Evolutionary conservation across 2,329 filamentous ascomycete species (phyloP), one percentile per base, ranked within the genome.

Genomic region (Penicillium sclerotigenum): DNA sequence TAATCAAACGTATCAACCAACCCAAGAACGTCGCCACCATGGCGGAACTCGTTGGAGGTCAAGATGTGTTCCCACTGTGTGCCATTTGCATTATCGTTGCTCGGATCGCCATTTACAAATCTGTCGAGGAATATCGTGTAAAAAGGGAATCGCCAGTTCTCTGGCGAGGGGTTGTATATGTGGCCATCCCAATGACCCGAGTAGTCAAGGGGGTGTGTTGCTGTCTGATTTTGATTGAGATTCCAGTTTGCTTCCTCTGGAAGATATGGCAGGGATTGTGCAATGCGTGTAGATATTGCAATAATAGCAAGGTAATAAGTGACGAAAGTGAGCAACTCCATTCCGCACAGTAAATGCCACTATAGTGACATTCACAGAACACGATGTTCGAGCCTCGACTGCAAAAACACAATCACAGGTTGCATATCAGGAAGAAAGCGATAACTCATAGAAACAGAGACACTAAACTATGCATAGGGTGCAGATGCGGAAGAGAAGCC

Each of bases 61-160:
- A 46, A 36, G 20, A 48, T 41, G 7, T 56, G 45, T 28, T 48
- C 31, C 42, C 50, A 52, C 7, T 52, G 50, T 40, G 83, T 86
- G 13, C 78, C 81, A 65, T 87, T 87, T 42, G 80, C 63, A 34
- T 87, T 80, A 66, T 87, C 84, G 66, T 87, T 87, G 5, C 75
- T 76, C 5, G 85, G 84, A 62, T 87, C 80, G 34, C 84, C 84
- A 63, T 87, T 87, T 42, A 85, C 83, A 63, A 82, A 87, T 57
- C 83, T 76, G 68, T 87, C 85, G 18, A 86, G 69, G 66, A 86
- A 86, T 40, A 87, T 73, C 9, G 83, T 86, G 67, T 87, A 88
- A 66, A 86, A 83, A 0, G 85, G 85, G 57, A 87, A 80, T 28
- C 85, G 77, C 85, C 85, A 88, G 62, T 83, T 87, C 0, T 73